These are phyloP conservation scores for Camelina neglecta DNA, from an alignment of 345 rosid species.

Conservation along the genomic window DNA sequence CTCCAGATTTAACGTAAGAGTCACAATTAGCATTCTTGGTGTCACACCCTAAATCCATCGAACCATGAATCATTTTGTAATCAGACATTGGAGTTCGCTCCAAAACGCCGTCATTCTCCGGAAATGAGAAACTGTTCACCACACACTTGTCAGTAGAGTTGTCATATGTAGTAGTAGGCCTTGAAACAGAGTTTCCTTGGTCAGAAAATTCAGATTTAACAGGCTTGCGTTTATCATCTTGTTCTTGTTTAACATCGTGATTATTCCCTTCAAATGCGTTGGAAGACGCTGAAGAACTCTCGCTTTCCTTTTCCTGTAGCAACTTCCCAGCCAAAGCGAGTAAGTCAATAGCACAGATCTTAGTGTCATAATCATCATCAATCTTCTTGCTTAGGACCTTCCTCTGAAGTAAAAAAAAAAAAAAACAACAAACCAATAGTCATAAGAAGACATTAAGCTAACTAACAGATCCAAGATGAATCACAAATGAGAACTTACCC, in stretches of 20 bases:
- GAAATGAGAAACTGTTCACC: constrained; percentile 45
- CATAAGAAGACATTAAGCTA: background rate
- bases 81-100: constrained; percentile 49
- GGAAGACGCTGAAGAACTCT: constrained; percentile 75
- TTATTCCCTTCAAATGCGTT: constrained; percentile 72
- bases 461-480: constrained; percentile 17
- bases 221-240: constrained; percentile 45
- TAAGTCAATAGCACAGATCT: constrained; percentile 79
- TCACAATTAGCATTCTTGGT: constrained; percentile 35
- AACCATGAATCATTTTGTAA: constrained; percentile 40
- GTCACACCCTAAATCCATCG: constrained; percentile 40
- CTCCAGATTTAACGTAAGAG: constrained; percentile 38
- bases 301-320: constrained; percentile 79
- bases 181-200: constrained; percentile 56
- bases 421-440: background rate
- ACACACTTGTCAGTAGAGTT: constrained; percentile 47
- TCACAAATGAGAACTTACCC: constrained; percentile 52
- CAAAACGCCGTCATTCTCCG: constrained; percentile 47
- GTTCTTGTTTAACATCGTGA: constrained; percentile 51
- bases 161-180: constrained; percentile 34
- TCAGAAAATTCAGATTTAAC: constrained; percentile 57
- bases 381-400: constrained; percentile 51
- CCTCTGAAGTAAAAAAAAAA: constrained; percentile 47
- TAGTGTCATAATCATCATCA: constrained; percentile 54
- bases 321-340: constrained; percentile 93